Base-by-base conservation (phyloP, 2,329 filamentous ascomycete genomes). In the Talaromyces sp. region DNA sequence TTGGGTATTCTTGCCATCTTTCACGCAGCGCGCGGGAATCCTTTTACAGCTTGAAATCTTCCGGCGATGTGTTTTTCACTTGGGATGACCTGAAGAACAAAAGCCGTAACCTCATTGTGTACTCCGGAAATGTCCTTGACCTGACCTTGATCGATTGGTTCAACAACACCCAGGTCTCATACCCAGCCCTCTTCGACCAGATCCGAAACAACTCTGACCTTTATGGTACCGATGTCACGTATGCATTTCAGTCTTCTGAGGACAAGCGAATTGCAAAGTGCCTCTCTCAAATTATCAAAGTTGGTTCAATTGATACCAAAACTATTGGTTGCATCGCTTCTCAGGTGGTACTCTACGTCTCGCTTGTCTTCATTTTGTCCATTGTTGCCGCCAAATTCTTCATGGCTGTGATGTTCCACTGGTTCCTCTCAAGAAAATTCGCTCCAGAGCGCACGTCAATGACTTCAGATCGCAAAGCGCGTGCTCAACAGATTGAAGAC, bases 251-350 rank as follows among this genome's bases (percentile, higher is more conserved):
- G 70, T 87, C 86, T 1, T 82, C 85, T 8, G 77, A 82, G 2
- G 92, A 97, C 70, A 97, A 93, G 80, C 82, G 86, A 65, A 82
- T 93, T 55, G 93, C 90, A 13, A 86, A 91, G 72, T 99, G 95
- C 74, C 86, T 99, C 64, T 86, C 92, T 64, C 88, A 99, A 70
- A 96, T 96, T 65, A 91, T 96, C 83, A 96, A 93, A 75, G 95
- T 99, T 56, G 95, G 95, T 61, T 93, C 89, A 13, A 89, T 99
- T 62, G 96, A 99, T 70, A 98, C 95, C 0, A 93, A 96, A 68
- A 96, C 91, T 7, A 90, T 99, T 55, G 95, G 95, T 17, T 99
- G 95, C 78, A 99, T 99, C 73, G 95, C 95, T 2, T 96, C 93
- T 65, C 90, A 96, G 77, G 93, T 99, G 27, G 95, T 99, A 3